Evolutionary conservation across 495 filamentous ascomycete species (phyloP).

Genomic region (Amniculicola lignicola): DNA sequence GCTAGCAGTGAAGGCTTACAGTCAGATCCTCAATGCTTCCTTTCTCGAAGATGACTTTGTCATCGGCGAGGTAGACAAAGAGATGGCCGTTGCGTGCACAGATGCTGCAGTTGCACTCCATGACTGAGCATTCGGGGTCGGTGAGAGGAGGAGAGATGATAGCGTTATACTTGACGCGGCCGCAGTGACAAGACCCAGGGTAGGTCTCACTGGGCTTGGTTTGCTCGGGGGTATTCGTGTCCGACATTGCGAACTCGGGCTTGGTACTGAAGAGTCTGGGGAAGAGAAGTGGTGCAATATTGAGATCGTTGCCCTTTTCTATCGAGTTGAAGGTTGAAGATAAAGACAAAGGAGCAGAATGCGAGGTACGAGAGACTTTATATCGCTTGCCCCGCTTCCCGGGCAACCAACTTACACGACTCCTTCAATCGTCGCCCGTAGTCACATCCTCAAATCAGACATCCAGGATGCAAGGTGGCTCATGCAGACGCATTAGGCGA

Average conservation of each 20-base stretch:
- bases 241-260: background rate
- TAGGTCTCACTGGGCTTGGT: conserved; percentile 30
- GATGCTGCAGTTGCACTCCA: conserved; percentile 45
- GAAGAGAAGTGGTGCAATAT: too few relatives aligned
- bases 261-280: background rate
- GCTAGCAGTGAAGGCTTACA: background rate
- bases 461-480: too few relatives aligned
- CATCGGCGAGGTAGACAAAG: conserved; percentile 39
- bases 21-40: conserved; percentile 29
- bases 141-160: conserved; percentile 34
- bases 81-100: conserved; percentile 47
- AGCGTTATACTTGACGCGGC: conserved; percentile 36
- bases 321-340: too few relatives aligned
- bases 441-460: too few relatives aligned
- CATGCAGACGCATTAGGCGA: too few relatives aligned
- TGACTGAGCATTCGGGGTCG: conserved; percentile 33
- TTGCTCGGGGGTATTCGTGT: background rate
- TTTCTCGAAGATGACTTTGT: conserved; percentile 32
- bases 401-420: too few relatives aligned
- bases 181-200: conserved; percentile 43
- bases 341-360: too few relatives aligned
- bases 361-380: too few relatives aligned
- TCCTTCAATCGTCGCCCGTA: too few relatives aligned
- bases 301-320: too few relatives aligned
- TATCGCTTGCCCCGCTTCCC: too few relatives aligned